Evolutionary conservation across 2,329 filamentous ascomycete genomes (phyloP).

Genomic region (Orbilia oligospora): DNA sequence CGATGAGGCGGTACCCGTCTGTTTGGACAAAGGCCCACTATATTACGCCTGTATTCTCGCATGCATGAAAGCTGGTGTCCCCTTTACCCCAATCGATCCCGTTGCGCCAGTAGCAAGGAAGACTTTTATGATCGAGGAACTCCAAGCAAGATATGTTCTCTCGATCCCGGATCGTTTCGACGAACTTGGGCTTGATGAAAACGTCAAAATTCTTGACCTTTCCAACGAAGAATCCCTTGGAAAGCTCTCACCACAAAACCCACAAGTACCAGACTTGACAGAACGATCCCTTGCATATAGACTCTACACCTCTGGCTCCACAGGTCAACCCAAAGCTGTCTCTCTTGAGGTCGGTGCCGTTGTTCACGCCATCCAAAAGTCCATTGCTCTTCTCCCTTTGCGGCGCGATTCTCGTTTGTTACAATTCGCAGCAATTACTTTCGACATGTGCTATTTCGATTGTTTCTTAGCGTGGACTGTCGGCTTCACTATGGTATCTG

Average conservation of each 20-base stretch:
- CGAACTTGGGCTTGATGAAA: slow-evolving; percentile 35
- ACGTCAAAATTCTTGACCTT: slow-evolving; percentile 57
- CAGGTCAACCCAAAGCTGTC: slow-evolving; percentile 68
- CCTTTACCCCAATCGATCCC: slow-evolving; percentile 64
- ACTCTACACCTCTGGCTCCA: slow-evolving; percentile 69
- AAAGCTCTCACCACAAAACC: slow-evolving; percentile 62
- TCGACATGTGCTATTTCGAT: slow-evolving; percentile 70
- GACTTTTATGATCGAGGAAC: slow-evolving; percentile 64
- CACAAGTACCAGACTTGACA: slow-evolving; percentile 64
- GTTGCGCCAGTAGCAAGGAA: slow-evolving; percentile 62
- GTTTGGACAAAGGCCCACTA: slow-evolving; percentile 63
- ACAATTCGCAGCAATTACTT: slow-evolving; percentile 67
- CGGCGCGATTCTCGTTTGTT: slow-evolving; percentile 66
- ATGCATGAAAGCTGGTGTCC: slow-evolving; percentile 64
- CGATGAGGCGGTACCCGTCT: slow-evolving; percentile 64
- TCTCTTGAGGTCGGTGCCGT: slow-evolving; percentile 68
- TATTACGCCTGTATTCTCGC: slow-evolving; percentile 64
- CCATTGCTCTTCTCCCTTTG: slow-evolving; percentile 67
- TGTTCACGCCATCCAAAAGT: slow-evolving; percentile 68
- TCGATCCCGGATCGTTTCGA: slow-evolving; percentile 41
- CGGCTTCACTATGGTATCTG: slow-evolving; percentile 68
- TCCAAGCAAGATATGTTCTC: slow-evolving; percentile 61
- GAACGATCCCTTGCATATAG: slow-evolving; percentile 67
- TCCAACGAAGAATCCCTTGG: slow-evolving; percentile 38
- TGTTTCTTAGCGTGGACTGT: slow-evolving; percentile 69